Evolutionary conservation across 805 yeast genomes (phyloP).

Genomic region (Isabelozyma rhagii): DNA sequence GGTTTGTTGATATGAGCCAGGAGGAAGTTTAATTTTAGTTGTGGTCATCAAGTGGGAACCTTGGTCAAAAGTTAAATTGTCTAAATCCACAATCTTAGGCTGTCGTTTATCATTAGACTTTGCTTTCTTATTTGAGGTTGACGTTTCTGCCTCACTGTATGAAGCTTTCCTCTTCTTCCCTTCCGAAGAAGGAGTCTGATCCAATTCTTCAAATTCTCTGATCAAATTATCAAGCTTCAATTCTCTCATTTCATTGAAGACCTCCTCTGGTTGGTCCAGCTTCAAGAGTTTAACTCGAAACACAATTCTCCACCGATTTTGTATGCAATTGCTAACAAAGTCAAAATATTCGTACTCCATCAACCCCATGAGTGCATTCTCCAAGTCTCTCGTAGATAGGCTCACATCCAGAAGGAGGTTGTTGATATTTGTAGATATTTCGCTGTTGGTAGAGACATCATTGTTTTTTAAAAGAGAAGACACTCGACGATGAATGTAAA

Average conservation of each 20-base stretch:
- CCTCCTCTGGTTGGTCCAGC: conserved; percentile 25
- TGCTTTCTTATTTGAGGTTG: conserved; percentile 4
- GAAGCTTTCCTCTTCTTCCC: conserved; percentile 19
- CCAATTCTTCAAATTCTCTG: conserved; percentile 33
- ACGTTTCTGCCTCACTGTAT: conserved; percentile 1
- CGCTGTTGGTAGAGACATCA: conserved; percentile 35
- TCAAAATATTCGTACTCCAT: conserved; percentile 51
- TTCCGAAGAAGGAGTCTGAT: neutral
- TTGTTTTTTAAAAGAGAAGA: conserved; percentile 33
- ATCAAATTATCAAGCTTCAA: conserved; percentile 41
- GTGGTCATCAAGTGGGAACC: conserved; percentile 68
- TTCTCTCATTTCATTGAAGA: conserved; percentile 42
- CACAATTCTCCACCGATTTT: conserved; percentile 49
- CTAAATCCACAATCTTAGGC: conserved; percentile 62
- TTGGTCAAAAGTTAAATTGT: conserved; percentile 62
- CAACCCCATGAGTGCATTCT: conserved; percentile 49
- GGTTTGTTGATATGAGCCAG: conserved; percentile 75
- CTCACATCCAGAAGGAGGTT: conserved; percentile 35
- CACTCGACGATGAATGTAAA: conserved; percentile 55
- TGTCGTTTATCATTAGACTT: conserved; percentile 15
- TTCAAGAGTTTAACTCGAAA: conserved; percentile 45
- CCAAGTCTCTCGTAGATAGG: conserved; percentile 42
- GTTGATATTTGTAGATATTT: conserved; percentile 36
- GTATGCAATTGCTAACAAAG: conserved; percentile 46
- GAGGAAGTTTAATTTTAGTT: conserved; percentile 70